Evolutionary conservation across 768 basidiomycete genomes (phyloP), one percentile per base, ranked within the genome.

Genomic region (Trametes elegans): DNA sequence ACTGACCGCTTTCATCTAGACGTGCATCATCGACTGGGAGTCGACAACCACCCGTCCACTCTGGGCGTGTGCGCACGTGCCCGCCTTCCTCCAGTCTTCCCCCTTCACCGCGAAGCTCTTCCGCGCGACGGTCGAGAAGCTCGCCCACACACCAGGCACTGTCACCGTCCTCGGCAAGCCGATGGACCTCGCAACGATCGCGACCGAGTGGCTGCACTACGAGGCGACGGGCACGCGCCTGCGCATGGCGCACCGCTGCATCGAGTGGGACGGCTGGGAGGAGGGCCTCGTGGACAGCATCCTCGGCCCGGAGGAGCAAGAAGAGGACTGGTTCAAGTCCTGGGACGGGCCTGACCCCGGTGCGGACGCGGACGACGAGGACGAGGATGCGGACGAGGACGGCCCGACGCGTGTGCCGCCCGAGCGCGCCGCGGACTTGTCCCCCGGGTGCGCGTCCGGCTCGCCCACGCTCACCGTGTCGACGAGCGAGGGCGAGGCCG

Each of bases 251-350:
- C 90, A 93, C 68, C 83, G 89, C 24, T 89, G 85, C 60, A 81
- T 78, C 31, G 90, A 93, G 66, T 93, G 90, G 90, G 90, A 93
- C 61, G 91, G 90, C 2, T 93, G 91, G 90, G 90, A 93, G 64
- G 90, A 93, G 66, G 90, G 89, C 0, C 74, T 93, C 16, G 80
- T 88, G 1, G 82, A 84, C 5, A 84, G 82, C 53, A 88, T 91
- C 28, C 74, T 93, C 18, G 89, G 88, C 1, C 79, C 83, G 0
- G 85, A 82, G 61, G 88, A 89, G 18, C 68, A 77, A 44, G 85
- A 90, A 62, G 81, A 81, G 5, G 85, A 87, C 46, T 90, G 87
- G 88, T 82, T 86, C 67, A 75, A 74, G 62, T 75, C 74, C 43
- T 68, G 67, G 64, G 59, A 64, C 43, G 63, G 62, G 62, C 63